Percentiles rank a stretch among this genome's conserved stretches.
phyloP scores from a whole-genome alignment of 192 early-diverging fungal species.

The Dissophora ornata region DNA sequence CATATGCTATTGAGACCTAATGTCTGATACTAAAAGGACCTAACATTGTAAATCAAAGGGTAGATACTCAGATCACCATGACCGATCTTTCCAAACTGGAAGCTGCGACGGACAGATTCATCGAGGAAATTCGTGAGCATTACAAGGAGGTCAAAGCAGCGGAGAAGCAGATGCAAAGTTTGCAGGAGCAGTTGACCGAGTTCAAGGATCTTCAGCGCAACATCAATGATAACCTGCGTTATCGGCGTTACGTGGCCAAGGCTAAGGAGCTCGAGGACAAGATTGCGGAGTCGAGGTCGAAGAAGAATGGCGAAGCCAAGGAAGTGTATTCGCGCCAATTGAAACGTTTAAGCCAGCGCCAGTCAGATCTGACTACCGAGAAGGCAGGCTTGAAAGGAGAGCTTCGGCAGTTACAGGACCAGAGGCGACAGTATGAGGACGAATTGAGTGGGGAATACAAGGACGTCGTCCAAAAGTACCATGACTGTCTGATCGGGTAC shows the following conservation, averaged over 20 bases:
- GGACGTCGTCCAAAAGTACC: constrained; percentile 78
- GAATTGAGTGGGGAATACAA: constrained; percentile 82
- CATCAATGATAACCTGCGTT: constrained; percentile 60
- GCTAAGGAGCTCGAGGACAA: constrained; percentile 55
- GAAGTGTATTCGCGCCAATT: constrained; percentile 59
- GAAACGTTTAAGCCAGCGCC: constrained; percentile 55
- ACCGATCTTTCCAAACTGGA: constrained; percentile 40
- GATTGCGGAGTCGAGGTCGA: constrained; percentile 32
- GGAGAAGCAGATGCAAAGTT: constrained; percentile 39
- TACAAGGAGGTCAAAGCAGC: constrained; percentile 24
- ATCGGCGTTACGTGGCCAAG: constrained; percentile 38
- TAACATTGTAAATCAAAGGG: no score
- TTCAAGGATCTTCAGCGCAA: constrained; percentile 53
- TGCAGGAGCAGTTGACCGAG: constrained; percentile 52
- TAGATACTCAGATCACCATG: constrained; percentile 21
- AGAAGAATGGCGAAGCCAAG: constrained; percentile 40
- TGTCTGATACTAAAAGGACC: no score
- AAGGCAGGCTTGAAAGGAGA: constrained; percentile 76
- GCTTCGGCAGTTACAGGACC: constrained; percentile 84
- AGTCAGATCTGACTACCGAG: constrained; percentile 53
- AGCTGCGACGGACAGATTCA: constrained; percentile 10
- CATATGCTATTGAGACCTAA: no score
- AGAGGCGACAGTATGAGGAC: constrained; percentile 63
- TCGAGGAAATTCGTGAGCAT: constrained; percentile 40
- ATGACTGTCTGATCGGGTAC: constrained; percentile 72